Base-by-base conservation (phyloP, 176 grass and related monocot genomes). In the Oryza rufipogon region DNA sequence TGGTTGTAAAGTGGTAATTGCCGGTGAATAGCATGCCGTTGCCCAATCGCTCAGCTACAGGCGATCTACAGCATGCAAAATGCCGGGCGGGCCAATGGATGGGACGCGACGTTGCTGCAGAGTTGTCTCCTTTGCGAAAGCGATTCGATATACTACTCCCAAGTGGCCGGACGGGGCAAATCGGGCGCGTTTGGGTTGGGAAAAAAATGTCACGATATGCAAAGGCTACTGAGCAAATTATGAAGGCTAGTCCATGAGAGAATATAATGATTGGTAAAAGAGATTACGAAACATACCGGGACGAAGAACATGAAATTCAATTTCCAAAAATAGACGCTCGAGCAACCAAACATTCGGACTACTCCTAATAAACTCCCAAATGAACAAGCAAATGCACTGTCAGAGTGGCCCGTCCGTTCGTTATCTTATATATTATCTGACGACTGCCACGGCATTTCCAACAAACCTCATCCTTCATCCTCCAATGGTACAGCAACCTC, bases 161-260 rank as follows among this genome's bases (percentile, higher is more conserved):
- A 30, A 47, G 36, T 56, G 44, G 74, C 28, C 19, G 84, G 80
- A 74, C 86, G 92, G 74, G 92, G 89, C 86, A 64, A 74, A 80
- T 92, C 88, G 88, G 75, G 45, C 25, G 84, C 64, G 76, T 56
- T 52, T 49, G 36, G 60, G 46, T 44, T 83, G 25, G 63, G 74
- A 65, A 36, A 77, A 71, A 5, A 64, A 4, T 41, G 58, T 30
- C 47, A 66, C 26, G 61, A 11, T 6, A 38, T 49, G 30, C 32
- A 44, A 46, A n/a, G 73, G 28, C 15, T 23, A 83, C 23, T 72
- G 64, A 79, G 66, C 80, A 64, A 54, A 54, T 78, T 72, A 19
- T 32, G 10, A 39, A 74, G 15, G 70, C 68, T 83, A 16, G 16
- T 28, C 73, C 54, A 33, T 7, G 6, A 16, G 22, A 71, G 49